phyloP scores from a whole-genome alignment of 495 filamentous ascomycete species.

The Tuber brumale region DNA sequence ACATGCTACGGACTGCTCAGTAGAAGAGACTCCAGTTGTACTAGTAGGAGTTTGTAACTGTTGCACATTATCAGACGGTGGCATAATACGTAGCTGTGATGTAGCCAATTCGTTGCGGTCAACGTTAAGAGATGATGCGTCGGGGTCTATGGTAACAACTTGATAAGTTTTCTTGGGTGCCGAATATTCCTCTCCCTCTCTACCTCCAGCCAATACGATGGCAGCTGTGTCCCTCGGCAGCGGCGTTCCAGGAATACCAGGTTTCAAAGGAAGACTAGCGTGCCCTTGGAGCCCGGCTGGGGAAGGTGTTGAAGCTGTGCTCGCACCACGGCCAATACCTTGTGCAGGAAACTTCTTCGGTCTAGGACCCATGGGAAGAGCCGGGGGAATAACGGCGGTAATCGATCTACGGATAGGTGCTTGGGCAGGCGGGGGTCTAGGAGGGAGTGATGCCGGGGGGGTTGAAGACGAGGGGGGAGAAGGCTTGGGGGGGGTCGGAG shows the following conservation, averaged over 20 bases:
- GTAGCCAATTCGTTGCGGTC: neutral
- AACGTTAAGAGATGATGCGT: neutral
- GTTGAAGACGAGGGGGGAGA: constrained; percentile 24
- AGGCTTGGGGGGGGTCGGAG: constrained; percentile 27
- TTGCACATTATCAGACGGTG: neutral
- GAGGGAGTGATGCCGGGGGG: constrained; percentile 27
- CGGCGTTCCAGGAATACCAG: constrained; percentile 38
- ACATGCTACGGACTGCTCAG: neutral
- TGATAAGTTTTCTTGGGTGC: constrained; percentile 36
- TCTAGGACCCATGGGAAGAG: constrained; percentile 35
- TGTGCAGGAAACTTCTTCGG: constrained; percentile 36
- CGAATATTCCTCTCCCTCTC: constrained; percentile 19
- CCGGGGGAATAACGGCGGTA: constrained; percentile 29
- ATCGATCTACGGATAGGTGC: constrained; percentile 13
- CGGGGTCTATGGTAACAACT: constrained; percentile 10
- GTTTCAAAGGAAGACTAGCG: constrained; percentile 38
- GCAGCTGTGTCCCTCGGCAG: constrained; percentile 38
- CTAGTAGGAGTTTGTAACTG: neutral
- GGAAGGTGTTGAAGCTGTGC: neutral
- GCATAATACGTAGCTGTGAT: neutral
- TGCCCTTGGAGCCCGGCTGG: constrained; percentile 25
- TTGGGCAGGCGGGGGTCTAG: constrained; percentile 31
- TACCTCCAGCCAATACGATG: constrained; percentile 39
- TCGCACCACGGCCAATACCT: constrained; percentile 38
- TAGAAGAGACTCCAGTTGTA: neutral